Evolutionary conservation across 2,329 filamentous ascomycete species (phyloP).

Genomic region (Ascochyta fabae): DNA sequence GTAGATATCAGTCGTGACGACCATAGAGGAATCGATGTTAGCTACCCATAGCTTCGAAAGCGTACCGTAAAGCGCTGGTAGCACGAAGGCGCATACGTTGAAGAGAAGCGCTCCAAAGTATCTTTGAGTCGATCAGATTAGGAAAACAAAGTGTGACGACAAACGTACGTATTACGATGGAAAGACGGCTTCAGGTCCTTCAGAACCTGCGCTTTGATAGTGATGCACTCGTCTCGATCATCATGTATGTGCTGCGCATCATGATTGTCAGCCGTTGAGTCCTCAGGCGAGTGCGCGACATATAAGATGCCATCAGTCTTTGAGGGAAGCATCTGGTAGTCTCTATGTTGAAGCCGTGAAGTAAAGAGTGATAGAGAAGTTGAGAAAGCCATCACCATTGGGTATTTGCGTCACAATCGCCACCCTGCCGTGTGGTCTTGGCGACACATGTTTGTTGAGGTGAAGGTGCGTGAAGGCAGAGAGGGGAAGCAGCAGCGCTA

Average conservation of each 20-base stretch:
- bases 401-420: background rate
- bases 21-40: constrained; percentile 66
- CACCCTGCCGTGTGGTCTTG: background rate
- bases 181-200: constrained; percentile 1
- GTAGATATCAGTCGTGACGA: constrained; percentile 70
- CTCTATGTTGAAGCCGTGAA: background rate
- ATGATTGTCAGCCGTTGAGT: background rate
- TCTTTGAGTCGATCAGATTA: constrained; percentile 9
- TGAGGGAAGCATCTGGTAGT: constrained; percentile 27
- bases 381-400: background rate
- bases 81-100: constrained; percentile 67
- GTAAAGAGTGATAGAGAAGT: background rate
- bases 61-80: constrained; percentile 71
- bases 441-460: background rate
- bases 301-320: constrained; percentile 16
- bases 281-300: constrained; percentile 1
- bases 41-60: constrained; percentile 75
- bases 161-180: constrained; percentile 1
- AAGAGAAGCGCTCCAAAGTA: constrained; percentile 67
- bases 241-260: background rate
- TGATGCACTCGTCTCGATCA: background rate
- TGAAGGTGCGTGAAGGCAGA: background rate
- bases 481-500: background rate
- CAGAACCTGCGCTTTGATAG: background rate
- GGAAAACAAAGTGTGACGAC: background rate